Percentiles rank a stretch among this genome's conserved stretches.
Conservation (phyloP, 169 alveolate species). For the Eimeria acervulina region DNA sequence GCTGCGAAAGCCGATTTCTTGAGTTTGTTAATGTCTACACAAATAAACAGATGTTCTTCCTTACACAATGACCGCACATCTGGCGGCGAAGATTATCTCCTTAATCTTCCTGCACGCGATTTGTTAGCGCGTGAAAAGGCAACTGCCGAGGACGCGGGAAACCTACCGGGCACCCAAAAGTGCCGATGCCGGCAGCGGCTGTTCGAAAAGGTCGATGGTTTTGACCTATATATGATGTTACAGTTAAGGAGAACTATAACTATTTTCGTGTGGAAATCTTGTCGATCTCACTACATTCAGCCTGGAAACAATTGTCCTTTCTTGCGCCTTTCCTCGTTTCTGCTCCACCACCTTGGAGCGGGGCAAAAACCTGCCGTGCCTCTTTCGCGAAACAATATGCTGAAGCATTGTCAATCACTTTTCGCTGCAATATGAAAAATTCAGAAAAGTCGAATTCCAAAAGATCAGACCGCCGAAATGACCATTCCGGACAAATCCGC, state of each 20-base stretch:
- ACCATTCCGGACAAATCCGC: constrained; percentile 18
- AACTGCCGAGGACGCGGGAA: not conserved
- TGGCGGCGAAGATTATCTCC: constrained; percentile 78
- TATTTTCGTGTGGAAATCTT: not conserved
- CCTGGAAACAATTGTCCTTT: constrained; percentile 69
- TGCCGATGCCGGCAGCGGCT: constrained; percentile 57
- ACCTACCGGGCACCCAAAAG: constrained; percentile 44
- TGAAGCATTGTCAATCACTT: not conserved
- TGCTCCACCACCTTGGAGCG: constrained; percentile 73
- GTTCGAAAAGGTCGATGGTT: constrained; percentile 75
- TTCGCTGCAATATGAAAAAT: constrained; percentile 2
- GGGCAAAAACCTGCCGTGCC: constrained; percentile 64
- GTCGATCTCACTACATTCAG: constrained; percentile 49
- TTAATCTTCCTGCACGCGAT: constrained; percentile 71
- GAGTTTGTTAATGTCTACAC: not conserved
- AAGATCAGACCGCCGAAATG: not conserved
- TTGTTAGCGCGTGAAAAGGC: not conserved
- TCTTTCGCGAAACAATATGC: constrained; percentile 25
- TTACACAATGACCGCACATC: constrained; percentile 76
- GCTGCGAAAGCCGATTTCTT: not conserved
- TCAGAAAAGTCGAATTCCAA: constrained; percentile 25
- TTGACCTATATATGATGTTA: constrained; percentile 33
- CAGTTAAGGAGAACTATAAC: not conserved
- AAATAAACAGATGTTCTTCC: not conserved
- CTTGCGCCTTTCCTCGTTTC: constrained; percentile 62